Percentiles rank a stretch among this genome's conserved stretches.
phyloP scores from a whole-genome alignment of 768 basidiomycete genomes.

The Lentinula boryana region DNA sequence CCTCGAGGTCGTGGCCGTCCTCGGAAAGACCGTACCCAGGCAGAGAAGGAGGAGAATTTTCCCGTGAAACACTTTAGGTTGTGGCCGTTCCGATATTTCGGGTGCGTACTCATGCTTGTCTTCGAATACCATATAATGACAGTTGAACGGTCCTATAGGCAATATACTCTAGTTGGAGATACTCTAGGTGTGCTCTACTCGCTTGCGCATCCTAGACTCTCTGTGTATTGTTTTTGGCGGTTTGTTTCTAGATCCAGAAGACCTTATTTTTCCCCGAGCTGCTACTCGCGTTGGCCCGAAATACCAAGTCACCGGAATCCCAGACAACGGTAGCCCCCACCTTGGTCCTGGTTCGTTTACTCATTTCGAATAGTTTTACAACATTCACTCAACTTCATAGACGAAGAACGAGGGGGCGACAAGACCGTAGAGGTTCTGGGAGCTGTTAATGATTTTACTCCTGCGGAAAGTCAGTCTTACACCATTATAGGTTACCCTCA shows the following conservation, averaged over 20 bases:
- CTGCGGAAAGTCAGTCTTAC: slow-evolving; percentile 55
- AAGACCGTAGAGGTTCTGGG: slow-evolving; percentile 70
- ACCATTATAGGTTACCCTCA: slow-evolving; percentile 9
- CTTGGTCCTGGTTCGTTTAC: slow-evolving; percentile 32
- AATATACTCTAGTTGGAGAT: slow-evolving; percentile 89
- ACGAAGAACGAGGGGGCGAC: slow-evolving; percentile 65
- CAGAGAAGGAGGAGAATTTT: slow-evolving; percentile 72
- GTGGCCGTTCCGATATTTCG: slow-evolving; percentile 97
- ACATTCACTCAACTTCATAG: slow-evolving; percentile 21
- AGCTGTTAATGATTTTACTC: slow-evolving; percentile 55
- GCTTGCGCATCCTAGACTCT: background rate
- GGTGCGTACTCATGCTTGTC: slow-evolving; percentile 43
- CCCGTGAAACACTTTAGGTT: slow-evolving; percentile 81
- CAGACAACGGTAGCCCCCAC: slow-evolving; percentile 31
- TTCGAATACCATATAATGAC: slow-evolving; percentile 5
- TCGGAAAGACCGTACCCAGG: slow-evolving; percentile 65
- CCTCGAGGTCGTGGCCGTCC: slow-evolving; percentile 71
- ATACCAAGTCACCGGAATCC: slow-evolving; percentile 63
- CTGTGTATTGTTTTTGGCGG: background rate
- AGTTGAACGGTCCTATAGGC: slow-evolving; percentile 34
- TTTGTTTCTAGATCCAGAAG: slow-evolving; percentile 72
- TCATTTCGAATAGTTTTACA: background rate
- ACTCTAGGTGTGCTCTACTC: slow-evolving; percentile 58
- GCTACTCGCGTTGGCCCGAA: slow-evolving; percentile 87
- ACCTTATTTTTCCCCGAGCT: slow-evolving; percentile 92